A percentile compares a stretch with the other conserved stretches of the same genome.
Conservation (phyloP, 768 basidiomycete genomes). For the Leccinum incarnatum region DNA sequence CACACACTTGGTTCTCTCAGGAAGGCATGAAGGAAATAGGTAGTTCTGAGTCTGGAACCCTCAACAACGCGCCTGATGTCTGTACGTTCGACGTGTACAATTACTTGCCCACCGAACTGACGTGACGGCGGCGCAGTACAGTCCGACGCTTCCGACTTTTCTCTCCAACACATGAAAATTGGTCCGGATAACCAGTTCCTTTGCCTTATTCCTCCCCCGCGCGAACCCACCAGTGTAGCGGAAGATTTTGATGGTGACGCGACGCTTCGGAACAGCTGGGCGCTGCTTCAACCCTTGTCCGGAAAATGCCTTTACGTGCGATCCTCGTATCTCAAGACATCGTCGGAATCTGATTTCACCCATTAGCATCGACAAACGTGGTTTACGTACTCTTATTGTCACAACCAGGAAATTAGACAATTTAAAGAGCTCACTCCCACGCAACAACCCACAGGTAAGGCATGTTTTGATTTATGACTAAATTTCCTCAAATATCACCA, state of each 20-base stretch:
- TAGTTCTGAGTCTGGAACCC: conserved; percentile 41
- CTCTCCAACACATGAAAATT: conserved; percentile 74
- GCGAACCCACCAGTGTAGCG: conserved; percentile 41
- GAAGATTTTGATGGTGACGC: conserved; percentile 59
- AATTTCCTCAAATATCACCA: conserved; percentile 22
- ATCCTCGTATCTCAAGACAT: conserved; percentile 30
- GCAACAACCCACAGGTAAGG: conserved; percentile 64
- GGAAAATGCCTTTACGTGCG: conserved; percentile 85
- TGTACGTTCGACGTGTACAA: conserved; percentile 35
- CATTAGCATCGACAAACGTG: conserved; percentile 80
- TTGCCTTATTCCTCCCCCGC: conserved; percentile 72
- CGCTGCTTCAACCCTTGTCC: conserved; percentile 72
- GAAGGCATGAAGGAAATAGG: conserved; percentile 58
- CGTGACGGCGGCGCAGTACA: conserved; percentile 18
- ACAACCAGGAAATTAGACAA: conserved; percentile 92
- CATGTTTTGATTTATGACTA: conserved; percentile 17
- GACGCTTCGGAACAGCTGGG: conserved; percentile 77
- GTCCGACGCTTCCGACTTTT: conserved; percentile 36
- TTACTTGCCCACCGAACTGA: conserved; percentile 12
- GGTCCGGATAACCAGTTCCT: conserved; percentile 68
- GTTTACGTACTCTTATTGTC: conserved; percentile 98
- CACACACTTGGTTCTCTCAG: conserved; percentile 38
- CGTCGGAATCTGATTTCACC: conserved; percentile 32
- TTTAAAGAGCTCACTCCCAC: conserved; percentile 80
- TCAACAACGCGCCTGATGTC: conserved; percentile 25